phyloP scores from a whole-genome alignment of 208 protist genomes.

The Wallacemonas sp. region DNA sequence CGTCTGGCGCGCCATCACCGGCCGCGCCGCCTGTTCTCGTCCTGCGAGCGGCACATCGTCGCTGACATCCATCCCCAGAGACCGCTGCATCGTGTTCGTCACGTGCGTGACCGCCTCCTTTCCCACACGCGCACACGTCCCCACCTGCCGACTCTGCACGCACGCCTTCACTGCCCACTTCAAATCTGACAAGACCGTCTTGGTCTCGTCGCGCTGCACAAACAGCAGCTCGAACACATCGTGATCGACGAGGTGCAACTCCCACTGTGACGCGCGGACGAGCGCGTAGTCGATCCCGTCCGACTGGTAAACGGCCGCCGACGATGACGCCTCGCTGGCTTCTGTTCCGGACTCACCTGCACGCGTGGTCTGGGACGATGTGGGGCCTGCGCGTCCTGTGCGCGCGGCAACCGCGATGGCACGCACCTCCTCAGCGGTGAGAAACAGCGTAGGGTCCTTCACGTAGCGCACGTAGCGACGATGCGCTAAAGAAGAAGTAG shows the following conservation, averaged over 20 bases:
- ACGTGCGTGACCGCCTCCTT: neutral
- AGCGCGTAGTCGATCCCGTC: constrained; percentile 48
- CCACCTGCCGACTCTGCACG: neutral
- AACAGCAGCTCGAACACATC: constrained; percentile 44
- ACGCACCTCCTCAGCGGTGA: constrained; percentile 23
- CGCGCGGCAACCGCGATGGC: constrained; percentile 6
- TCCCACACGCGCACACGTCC: neutral
- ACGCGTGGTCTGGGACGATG: neutral
- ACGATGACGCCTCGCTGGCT: too few relatives aligned
- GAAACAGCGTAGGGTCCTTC: constrained; percentile 41
- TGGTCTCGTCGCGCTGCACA: constrained; percentile 7
- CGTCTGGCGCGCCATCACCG: neutral
- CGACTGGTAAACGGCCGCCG: constrained; percentile 29
- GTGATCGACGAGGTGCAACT: constrained; percentile 30
- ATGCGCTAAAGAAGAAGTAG: neutral
- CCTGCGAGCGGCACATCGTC: neutral
- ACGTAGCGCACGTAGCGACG: constrained; percentile 28
- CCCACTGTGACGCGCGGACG: constrained; percentile 39
- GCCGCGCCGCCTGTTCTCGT: neutral
- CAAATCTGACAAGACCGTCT: neutral
- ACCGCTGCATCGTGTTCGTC: neutral
- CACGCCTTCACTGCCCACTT: neutral
- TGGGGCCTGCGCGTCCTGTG: neutral
- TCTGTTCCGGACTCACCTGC: neutral
- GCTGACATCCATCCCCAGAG: neutral